Percentiles rank a stretch among this genome's conserved stretches.
phyloP scores from a whole-genome alignment of 805 yeast species.

The Lachancea sp. region DNA sequence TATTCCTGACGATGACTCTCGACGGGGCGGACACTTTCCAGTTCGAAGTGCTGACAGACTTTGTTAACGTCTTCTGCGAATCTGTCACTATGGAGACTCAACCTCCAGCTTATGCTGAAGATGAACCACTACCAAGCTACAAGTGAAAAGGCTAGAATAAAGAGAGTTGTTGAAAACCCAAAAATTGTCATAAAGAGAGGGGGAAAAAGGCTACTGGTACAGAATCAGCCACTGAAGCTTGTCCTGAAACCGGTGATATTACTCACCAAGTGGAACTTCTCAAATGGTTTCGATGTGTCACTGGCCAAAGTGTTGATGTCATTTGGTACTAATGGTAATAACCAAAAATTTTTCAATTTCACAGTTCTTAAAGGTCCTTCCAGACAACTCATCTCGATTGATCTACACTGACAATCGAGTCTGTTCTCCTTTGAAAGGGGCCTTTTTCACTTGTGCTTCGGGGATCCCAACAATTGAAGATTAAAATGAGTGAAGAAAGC shows the following conservation, averaged over 20 bases:
- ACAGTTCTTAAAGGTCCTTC: neutral
- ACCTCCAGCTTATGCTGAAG: conserved; percentile 6
- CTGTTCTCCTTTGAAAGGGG: neutral
- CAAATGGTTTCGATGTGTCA: neutral
- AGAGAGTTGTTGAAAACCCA: neutral
- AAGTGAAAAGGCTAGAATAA: neutral
- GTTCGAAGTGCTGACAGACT: conserved; percentile 21
- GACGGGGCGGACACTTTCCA: conserved; percentile 15
- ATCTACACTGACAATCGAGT: neutral
- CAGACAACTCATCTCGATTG: neutral
- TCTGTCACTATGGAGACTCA: conserved; percentile 2
- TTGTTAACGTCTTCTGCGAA: conserved; percentile 5
- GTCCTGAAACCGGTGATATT: too few relatives aligned
- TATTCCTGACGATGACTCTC: conserved; percentile 25
- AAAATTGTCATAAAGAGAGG: neutral
- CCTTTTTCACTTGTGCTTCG: neutral
- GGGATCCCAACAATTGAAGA: too few relatives aligned
- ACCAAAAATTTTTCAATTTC: conserved; percentile 4
- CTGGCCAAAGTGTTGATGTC: conserved; percentile 2
- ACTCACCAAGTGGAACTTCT: too few relatives aligned
- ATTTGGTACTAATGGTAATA: neutral
- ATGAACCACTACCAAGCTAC: conserved; percentile 5
- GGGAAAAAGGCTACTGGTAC: too few relatives aligned
- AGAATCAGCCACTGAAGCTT: too few relatives aligned
- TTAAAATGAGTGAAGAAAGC: conserved; percentile 1